phyloP scores from a whole-genome alignment of 2,329 filamentous ascomycete species.

The Fusarium scirpi region DNA sequence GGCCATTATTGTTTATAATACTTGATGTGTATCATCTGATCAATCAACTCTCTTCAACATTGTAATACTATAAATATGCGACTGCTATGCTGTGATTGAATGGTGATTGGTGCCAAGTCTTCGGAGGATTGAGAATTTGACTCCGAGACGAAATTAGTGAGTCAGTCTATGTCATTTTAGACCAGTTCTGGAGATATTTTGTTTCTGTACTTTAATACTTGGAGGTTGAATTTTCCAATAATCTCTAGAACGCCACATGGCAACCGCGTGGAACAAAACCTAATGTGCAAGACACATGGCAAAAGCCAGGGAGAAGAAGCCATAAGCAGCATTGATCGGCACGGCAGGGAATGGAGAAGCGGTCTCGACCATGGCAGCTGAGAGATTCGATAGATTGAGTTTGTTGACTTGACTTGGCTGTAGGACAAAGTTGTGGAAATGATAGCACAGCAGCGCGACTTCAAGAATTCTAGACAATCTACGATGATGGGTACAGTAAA shows the following conservation, averaged over 20 bases:
- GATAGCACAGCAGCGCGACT: not conserved
- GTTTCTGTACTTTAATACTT: not conserved
- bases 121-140: not conserved
- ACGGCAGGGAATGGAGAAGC: constrained; percentile 17
- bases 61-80: not conserved
- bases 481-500: not conserved
- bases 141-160: not conserved
- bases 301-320: constrained; percentile 1
- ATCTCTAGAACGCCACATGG: constrained; percentile 20
- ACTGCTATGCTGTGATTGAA: not conserved
- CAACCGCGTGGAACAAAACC: not conserved
- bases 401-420: not conserved
- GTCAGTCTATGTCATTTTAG: not conserved
- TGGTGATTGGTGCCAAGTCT: not conserved
- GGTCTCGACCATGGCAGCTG: constrained; percentile 25
- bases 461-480: not conserved
- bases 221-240: not conserved
- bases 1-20: constrained; percentile 20
- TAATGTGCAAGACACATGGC: not conserved
- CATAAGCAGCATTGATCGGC: constrained; percentile 28
- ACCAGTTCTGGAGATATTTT: not conserved
- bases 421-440: constrained; percentile 3
- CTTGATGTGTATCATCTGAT: constrained; percentile 14
- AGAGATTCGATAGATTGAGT: not conserved
- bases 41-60: constrained; percentile 20